phyloP scores from a whole-genome alignment of 1,139 yeast genomes.

The Zygoascus hellenicus region DNA sequence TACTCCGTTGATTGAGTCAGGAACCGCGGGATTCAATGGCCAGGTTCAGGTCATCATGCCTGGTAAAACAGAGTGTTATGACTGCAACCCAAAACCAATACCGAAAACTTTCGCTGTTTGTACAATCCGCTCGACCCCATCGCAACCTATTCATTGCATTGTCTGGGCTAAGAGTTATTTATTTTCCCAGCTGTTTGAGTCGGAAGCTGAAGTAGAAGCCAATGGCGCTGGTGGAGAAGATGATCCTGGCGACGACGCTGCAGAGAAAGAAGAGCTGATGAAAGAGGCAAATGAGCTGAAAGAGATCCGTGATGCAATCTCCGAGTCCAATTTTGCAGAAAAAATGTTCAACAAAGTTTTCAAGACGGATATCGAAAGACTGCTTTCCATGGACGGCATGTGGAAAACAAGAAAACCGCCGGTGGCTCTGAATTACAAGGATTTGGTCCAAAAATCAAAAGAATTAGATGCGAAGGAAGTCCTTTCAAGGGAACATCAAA shows the following conservation, averaged over 20 bases:
- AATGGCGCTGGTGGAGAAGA: slow-evolving; percentile 26
- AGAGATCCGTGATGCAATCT: slow-evolving; percentile 50
- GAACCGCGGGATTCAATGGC: slow-evolving; percentile 92
- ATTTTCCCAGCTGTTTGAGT: slow-evolving; percentile 71
- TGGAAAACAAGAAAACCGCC: slow-evolving; percentile 76
- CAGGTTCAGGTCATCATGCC: slow-evolving; percentile 91
- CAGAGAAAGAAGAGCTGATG: slow-evolving; percentile 61
- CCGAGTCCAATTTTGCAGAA: slow-evolving; percentile 33
- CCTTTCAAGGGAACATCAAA: slow-evolving; percentile 49
- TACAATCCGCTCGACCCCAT: slow-evolving; percentile 93
- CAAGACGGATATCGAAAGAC: slow-evolving; percentile 64
- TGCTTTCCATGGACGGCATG: slow-evolving; percentile 63
- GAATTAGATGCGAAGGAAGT: slow-evolving; percentile 24
- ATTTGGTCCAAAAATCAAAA: slow-evolving; percentile 19
- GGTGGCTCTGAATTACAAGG: slow-evolving; percentile 44
- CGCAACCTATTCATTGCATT: slow-evolving; percentile 91
- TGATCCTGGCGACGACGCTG: slow-evolving; percentile 48
- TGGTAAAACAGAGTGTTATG: slow-evolving; percentile 82
- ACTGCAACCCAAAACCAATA: slow-evolving; percentile 78
- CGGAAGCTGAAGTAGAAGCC: slow-evolving; percentile 27
- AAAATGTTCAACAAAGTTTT: slow-evolving; percentile 46
- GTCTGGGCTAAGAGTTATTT: slow-evolving; percentile 96
- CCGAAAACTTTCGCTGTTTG: slow-evolving; percentile 94
- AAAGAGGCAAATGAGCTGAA: slow-evolving; percentile 73
- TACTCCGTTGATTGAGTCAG: slow-evolving; percentile 83